A percentile compares a stretch with the other conserved stretches of the same genome.
These are phyloP conservation scores for Rhodotorula sp. DNA, from an alignment of 1,284 basidiomycete genomes.

Conservation along the genomic window DNA sequence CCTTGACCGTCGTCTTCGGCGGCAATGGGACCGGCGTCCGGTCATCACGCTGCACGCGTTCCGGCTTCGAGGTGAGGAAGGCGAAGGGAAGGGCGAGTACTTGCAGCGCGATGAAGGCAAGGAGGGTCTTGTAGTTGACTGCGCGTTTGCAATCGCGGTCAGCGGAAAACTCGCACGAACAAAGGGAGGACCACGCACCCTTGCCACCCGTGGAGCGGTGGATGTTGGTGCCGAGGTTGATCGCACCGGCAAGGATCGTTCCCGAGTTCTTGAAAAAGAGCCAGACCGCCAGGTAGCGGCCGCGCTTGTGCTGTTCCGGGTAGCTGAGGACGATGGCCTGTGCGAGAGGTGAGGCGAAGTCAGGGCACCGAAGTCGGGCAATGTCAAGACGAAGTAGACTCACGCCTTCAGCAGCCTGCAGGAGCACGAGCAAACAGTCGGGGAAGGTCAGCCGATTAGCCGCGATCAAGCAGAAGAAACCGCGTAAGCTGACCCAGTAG, in stretches of 20 bases:
- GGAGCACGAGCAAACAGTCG: background rate
- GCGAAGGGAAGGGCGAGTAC: constrained; percentile 11
- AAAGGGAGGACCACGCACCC: background rate
- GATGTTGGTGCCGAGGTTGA: constrained; percentile 50
- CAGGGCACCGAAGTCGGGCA: background rate
- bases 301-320: constrained; percentile 47
- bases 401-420: constrained; percentile 13
- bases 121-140: constrained; percentile 18
- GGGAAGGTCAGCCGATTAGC: background rate
- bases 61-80: constrained; percentile 8
- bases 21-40: background rate
- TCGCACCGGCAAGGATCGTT: constrained; percentile 46
- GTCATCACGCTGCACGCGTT: constrained; percentile 4
- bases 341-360: background rate
- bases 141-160: background rate
- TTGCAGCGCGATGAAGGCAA: constrained; percentile 16
- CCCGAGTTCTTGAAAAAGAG: constrained; percentile 45
- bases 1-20: background rate
- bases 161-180: constrained; percentile 6
- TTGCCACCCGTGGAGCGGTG: constrained; percentile 43
- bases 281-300: constrained; percentile 48
- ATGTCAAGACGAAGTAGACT: background rate
- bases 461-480: background rate
- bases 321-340: constrained; percentile 32
- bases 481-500: constrained; percentile 10